Percentiles rank a stretch among this genome's conserved stretches.
phyloP scores from a whole-genome alignment of 73 alveolate genomes.

The Blepharisma japonicum region DNA sequence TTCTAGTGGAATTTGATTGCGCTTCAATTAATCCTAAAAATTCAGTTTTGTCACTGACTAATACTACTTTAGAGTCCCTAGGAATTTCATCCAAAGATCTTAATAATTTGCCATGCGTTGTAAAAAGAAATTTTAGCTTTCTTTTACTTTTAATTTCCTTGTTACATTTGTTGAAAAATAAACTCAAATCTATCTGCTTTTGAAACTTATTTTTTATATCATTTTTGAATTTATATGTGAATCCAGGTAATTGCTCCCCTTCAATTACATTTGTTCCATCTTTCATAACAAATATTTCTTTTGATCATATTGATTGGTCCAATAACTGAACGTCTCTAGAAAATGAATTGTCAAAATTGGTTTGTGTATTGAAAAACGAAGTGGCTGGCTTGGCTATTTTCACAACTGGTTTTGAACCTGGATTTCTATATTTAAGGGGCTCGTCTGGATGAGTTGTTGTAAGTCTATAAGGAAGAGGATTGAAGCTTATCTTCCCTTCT shows the following conservation, averaged over 20 bases:
- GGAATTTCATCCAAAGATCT: slow-evolving; percentile 1
- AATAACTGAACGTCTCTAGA: neutral
- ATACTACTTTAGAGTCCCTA: neutral
- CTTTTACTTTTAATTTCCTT: neutral
- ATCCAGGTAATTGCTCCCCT: neutral
- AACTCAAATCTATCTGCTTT: neutral
- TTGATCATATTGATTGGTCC: neutral
- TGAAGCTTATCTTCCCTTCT: neutral
- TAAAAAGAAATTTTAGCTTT: neutral
- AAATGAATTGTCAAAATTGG: neutral
- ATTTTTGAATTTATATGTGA: neutral
- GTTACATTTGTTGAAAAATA: neutral
- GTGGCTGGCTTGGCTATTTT: neutral
- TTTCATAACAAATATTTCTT: slow-evolving; percentile 17
- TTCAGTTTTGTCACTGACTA: neutral
- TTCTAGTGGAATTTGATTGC: neutral
- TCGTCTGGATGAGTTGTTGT: slow-evolving; percentile 11
- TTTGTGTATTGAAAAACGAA: neutral
- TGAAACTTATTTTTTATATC: neutral
- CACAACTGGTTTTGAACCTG: neutral
- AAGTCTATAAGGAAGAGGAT: slow-evolving; percentile 5
- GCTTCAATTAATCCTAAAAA: neutral
- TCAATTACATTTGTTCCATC: neutral
- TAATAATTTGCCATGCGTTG: neutral
- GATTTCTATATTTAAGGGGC: slow-evolving; percentile 13